These are phyloP conservation scores for Russula abietina DNA, from an alignment of 768 basidiomycete species.

Conservation along the genomic window DNA sequence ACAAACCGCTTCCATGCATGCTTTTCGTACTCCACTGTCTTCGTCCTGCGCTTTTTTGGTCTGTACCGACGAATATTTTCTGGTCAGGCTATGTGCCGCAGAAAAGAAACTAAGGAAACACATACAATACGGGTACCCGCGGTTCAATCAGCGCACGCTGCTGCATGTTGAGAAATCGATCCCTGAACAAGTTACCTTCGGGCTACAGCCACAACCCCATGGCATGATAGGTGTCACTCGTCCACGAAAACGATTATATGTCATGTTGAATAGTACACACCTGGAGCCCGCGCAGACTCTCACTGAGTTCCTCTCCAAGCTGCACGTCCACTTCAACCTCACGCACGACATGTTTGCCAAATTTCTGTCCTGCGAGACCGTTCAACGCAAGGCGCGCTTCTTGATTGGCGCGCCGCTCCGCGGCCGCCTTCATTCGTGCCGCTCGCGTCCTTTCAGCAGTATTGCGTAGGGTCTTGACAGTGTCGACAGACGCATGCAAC, in stretches of 20 bases:
- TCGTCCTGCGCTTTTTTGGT: slow-evolving; percentile 48
- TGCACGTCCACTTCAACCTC: slow-evolving; percentile 74
- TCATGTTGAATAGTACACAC: slow-evolving; percentile 36
- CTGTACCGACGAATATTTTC: slow-evolving; percentile 31
- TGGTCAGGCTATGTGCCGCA: neutral
- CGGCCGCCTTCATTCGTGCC: slow-evolving; percentile 36
- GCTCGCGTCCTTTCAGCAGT: slow-evolving; percentile 33
- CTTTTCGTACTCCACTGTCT: slow-evolving; percentile 65
- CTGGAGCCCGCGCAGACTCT: slow-evolving; percentile 78
- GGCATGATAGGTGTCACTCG: neutral
- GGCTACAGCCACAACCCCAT: slow-evolving; percentile 46
- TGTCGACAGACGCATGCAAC: slow-evolving; percentile 51
- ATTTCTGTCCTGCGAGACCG: slow-evolving; percentile 64
- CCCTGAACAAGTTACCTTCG: slow-evolving; percentile 89
- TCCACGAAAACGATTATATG: neutral
- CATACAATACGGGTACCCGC: slow-evolving; percentile 69
- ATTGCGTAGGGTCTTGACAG: slow-evolving; percentile 49
- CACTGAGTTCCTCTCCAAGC: slow-evolving; percentile 82
- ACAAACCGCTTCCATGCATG: slow-evolving; percentile 73
- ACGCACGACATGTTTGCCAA: slow-evolving; percentile 77
- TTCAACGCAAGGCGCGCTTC: slow-evolving; percentile 46
- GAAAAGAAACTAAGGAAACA: slow-evolving; percentile 19
- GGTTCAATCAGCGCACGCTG: slow-evolving; percentile 85
- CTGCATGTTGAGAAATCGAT: slow-evolving; percentile 82
- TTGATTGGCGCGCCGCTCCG: slow-evolving; percentile 39